These are phyloP conservation scores for Aspergillus ochraceus DNA, from an alignment of 2,329 filamentous ascomycete genomes.

Conservation along the genomic window DNA sequence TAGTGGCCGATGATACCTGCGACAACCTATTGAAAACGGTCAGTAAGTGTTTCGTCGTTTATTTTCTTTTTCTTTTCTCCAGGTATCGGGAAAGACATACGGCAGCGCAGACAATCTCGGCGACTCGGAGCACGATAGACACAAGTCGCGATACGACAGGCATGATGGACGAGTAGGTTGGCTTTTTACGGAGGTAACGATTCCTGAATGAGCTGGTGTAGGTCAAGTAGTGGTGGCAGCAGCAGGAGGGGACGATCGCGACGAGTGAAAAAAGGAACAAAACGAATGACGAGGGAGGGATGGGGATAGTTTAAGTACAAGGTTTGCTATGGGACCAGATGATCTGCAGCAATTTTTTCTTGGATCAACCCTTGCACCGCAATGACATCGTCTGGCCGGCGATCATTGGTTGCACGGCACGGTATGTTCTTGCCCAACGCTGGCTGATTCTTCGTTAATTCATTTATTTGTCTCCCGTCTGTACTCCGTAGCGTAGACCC, in stretches of 20 bases:
- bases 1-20: constrained; percentile 69
- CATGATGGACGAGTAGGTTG: constrained; percentile 39
- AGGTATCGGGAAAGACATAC: constrained; percentile 45
- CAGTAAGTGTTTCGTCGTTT: neutral
- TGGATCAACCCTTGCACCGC: constrained; percentile 2
- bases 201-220: neutral
- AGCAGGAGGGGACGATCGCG: neutral
- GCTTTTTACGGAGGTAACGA: neutral
- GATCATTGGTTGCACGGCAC: constrained; percentile 13
- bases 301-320: constrained; percentile 8
- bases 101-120: constrained; percentile 68
- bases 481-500: too few species aligned
- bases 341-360: constrained; percentile 4
- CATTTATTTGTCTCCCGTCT: neutral
- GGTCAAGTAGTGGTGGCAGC: neutral
- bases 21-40: constrained; percentile 46
- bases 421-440: constrained; percentile 15
- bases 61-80: neutral
- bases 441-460: too few species aligned
- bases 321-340: neutral
- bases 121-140: constrained; percentile 59
- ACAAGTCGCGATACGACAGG: constrained; percentile 54
- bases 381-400: constrained; percentile 17
- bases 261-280: neutral
- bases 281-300: neutral